These are phyloP conservation scores for Gynandropsis gynandra DNA, from an alignment of 345 rosid species.

Conservation along the genomic window DNA sequence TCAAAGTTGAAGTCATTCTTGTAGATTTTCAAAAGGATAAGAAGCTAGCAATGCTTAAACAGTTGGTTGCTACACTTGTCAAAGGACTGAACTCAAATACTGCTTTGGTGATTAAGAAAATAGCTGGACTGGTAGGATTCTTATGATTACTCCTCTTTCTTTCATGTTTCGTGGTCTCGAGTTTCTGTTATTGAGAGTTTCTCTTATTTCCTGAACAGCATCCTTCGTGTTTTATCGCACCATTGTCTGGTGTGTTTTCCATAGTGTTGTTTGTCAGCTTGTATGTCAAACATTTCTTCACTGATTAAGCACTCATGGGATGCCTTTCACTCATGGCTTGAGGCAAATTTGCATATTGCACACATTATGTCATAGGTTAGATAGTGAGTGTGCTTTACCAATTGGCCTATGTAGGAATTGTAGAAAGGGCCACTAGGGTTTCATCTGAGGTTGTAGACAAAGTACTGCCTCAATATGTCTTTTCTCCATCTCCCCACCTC, in stretches of 20 bases:
- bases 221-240: conserved; percentile 3
- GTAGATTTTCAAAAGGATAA: conserved; percentile 85
- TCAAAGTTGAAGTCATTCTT: conserved; percentile 68
- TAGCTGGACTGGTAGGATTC: conserved; percentile 75
- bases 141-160: conserved; percentile 14
- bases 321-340: conserved; percentile 3
- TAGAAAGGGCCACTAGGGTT: too few species aligned
- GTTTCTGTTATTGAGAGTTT: too few species aligned
- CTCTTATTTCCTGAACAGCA: not conserved
- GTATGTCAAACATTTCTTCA: not conserved
- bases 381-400: too few species aligned
- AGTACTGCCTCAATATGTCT: too few species aligned
- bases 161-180: not conserved
- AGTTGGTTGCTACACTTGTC: conserved; percentile 60
- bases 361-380: too few species aligned
- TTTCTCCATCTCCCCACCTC: not conserved
- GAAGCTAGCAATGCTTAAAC: conserved; percentile 86
- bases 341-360: too few species aligned
- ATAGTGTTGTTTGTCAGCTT: not conserved
- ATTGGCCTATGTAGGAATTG: too few species aligned
- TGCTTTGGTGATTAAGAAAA: conserved; percentile 80
- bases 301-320: not conserved
- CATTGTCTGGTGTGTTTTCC: not conserved
- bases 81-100: conserved; percentile 83
- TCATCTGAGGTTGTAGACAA: too few species aligned